phyloP scores from a whole-genome alignment of 2,329 filamentous ascomycete species.

The Torrubiella hemipterigena region DNA sequence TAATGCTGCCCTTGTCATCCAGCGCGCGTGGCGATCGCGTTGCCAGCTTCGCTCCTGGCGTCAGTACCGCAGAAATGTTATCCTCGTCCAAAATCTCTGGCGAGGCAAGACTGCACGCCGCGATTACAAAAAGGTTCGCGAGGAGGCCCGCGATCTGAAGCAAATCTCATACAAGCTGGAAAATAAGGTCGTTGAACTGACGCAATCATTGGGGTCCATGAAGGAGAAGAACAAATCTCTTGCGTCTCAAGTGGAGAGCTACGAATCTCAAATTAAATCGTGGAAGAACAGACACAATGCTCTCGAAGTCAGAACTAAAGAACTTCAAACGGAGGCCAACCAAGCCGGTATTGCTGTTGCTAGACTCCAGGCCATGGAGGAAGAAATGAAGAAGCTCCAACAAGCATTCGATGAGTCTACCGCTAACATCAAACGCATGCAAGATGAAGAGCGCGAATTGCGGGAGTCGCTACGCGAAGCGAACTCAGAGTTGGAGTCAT shows the following conservation, averaged over 20 bases:
- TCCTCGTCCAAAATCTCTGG: conserved; percentile 87
- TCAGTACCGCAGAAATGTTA: conserved; percentile 77
- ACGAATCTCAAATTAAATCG: conserved; percentile 90
- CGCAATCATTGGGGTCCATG: conserved; percentile 82
- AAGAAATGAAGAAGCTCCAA: conserved; percentile 89
- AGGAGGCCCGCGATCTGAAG: conserved; percentile 95
- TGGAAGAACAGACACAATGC: conserved; percentile 90
- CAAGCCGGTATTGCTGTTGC: conserved; percentile 93
- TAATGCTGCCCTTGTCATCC: conserved; percentile 83
- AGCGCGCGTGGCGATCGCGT: conserved; percentile 78
- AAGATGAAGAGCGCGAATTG: conserved; percentile 83
- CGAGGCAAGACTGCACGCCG: conserved; percentile 70
- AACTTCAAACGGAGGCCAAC: conserved; percentile 92
- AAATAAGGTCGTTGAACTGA: conserved; percentile 98
- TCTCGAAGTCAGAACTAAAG: conserved; percentile 80
- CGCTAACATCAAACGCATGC: conserved; percentile 81
- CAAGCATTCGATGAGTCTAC: conserved; percentile 81
- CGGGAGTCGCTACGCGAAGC: conserved; percentile 71
- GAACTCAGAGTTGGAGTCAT: conserved; percentile 68
- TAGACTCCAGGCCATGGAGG: conserved; percentile 80
- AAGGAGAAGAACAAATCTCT: conserved; percentile 91
- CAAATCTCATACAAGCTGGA: conserved; percentile 99
- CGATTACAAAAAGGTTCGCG: conserved; percentile 80
- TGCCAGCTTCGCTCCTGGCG: conserved; percentile 71
- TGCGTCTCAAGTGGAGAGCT: conserved; percentile 81